Percentiles rank a stretch among this genome's conserved stretches.
These are phyloP conservation scores for Oryza glaberrima DNA, from an alignment of 176 grass and related monocot species.

Conservation along the genomic window DNA sequence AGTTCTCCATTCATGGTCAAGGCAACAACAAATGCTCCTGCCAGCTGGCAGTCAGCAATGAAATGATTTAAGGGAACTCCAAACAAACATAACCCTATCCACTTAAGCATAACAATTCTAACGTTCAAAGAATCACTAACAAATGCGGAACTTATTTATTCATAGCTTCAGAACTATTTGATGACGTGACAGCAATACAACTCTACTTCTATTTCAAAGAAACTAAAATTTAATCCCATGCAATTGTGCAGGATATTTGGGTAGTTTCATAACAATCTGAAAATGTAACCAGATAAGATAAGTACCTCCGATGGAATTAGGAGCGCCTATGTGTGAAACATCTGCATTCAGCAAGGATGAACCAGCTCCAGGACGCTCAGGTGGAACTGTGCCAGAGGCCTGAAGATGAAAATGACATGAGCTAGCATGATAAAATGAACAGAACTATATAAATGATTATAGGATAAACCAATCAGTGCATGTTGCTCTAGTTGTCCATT, in stretches of 20 bases:
- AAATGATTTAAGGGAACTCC: not conserved
- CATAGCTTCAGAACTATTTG: constrained; percentile 1
- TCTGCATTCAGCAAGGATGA: constrained; percentile 34
- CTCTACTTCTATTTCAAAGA: not conserved
- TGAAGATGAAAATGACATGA: constrained; percentile 39
- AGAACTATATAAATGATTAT: not conserved
- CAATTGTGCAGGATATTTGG: not conserved
- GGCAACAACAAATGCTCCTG: not conserved
- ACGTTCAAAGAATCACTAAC: constrained; percentile 3
- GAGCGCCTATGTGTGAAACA: constrained; percentile 4
- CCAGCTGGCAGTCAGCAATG: not conserved
- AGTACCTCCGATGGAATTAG: constrained; percentile 49
- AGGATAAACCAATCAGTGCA: not conserved
- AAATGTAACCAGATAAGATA: constrained; percentile 17
- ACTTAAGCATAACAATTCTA: not conserved
- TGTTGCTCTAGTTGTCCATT: not conserved
- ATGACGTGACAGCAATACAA: not conserved
- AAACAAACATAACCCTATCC: not conserved
- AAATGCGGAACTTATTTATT: not conserved
- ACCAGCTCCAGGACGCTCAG: constrained; percentile 36
- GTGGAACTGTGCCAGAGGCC: constrained; percentile 46
- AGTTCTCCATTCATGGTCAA: not conserved
- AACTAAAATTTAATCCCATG: not conserved
- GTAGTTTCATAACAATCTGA: constrained; percentile 21
- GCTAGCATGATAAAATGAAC: constrained; percentile 3